These are phyloP conservation scores for Colletotrichum somersetense DNA, from an alignment of 2,329 filamentous ascomycete species.

Conservation along the genomic window DNA sequence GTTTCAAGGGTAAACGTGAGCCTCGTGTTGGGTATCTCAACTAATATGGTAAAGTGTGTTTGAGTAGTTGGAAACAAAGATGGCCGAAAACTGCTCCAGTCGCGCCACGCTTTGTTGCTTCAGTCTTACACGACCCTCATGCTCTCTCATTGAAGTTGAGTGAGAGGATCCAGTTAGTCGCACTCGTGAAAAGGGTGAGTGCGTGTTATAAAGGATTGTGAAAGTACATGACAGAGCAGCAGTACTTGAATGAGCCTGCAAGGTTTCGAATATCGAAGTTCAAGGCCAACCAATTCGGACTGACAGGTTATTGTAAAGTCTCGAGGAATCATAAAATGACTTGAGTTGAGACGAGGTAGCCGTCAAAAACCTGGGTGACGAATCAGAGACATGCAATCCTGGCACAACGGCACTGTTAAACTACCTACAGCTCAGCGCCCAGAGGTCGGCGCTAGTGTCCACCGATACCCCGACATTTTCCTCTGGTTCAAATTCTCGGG, in stretches of 20 bases:
- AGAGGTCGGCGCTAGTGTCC: conserved; percentile 26
- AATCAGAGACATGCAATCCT: conserved; percentile 2
- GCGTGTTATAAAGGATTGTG: not conserved
- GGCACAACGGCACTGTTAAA: not conserved
- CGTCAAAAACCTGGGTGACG: not conserved
- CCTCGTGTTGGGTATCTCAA: not conserved
- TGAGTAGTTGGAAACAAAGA: not conserved
- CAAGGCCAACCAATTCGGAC: not conserved
- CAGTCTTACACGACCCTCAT: not conserved
- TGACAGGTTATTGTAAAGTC: not conserved
- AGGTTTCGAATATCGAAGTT: not conserved
- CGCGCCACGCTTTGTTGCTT: no score
- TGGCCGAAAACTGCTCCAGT: not conserved
- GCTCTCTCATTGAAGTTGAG: not conserved
- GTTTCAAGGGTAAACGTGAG: not conserved
- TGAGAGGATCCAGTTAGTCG: not conserved
- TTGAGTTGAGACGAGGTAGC: conserved; percentile 7
- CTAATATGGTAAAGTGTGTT: not conserved
- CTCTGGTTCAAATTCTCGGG: not conserved
- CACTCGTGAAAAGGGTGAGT: not conserved
- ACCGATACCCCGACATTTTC: conserved; percentile 30
- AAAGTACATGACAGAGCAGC: not conserved
- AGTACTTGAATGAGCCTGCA: not conserved
- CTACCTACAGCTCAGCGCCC: not conserved
- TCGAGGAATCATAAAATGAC: not conserved